Percentiles rank a stretch among this genome's conserved stretches.
These are phyloP conservation scores for Cyclanthera cordifolia DNA, from an alignment of 306 rosid species.

Conservation along the genomic window DNA sequence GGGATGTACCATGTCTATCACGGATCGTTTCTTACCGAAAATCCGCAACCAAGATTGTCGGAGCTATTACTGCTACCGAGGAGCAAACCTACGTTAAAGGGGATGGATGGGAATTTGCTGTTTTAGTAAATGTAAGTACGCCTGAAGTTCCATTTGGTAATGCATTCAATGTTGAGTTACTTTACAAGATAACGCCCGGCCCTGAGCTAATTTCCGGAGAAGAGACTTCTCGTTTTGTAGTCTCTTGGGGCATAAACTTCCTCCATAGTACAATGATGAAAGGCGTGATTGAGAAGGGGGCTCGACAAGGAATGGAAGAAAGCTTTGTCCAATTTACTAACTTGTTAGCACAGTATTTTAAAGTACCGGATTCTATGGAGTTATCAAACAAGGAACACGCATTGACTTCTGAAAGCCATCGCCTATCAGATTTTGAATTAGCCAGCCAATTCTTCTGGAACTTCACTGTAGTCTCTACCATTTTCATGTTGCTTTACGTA, in stretches of 20 bases:
- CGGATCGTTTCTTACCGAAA: slow-evolving; percentile 48
- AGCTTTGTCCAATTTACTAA: slow-evolving; percentile 42
- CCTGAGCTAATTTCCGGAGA: slow-evolving; percentile 43
- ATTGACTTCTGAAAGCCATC: slow-evolving; percentile 35
- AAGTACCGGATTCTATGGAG: slow-evolving; percentile 25
- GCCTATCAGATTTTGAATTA: slow-evolving; percentile 47
- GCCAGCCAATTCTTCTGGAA: slow-evolving; percentile 55
- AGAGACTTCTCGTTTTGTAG: slow-evolving; percentile 40
- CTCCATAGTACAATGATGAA: slow-evolving; percentile 67
- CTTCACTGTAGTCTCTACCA: slow-evolving; percentile 43
- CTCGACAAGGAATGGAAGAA: slow-evolving; percentile 61
- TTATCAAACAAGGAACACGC: slow-evolving; percentile 40
- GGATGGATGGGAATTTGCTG: slow-evolving; percentile 42
- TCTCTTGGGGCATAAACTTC: slow-evolving; percentile 69
- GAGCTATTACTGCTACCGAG: slow-evolving; percentile 57
- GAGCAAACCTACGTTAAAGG: slow-evolving; percentile 67
- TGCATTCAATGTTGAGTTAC: slow-evolving; percentile 54
- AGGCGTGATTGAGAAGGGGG: slow-evolving; percentile 67
- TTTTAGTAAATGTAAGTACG: slow-evolving; percentile 43
- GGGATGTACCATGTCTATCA: slow-evolving; percentile 39
- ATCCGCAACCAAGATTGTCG: slow-evolving; percentile 55
- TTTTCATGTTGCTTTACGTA: slow-evolving; percentile 38
- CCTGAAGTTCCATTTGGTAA: slow-evolving; percentile 85
- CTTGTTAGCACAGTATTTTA: slow-evolving; percentile 38
- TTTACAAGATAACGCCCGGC: slow-evolving; percentile 69